Evolutionary conservation across 1,139 yeast genomes (phyloP), one percentile per base, ranked within the genome.

Genomic region (Suhomyces anneliseae): DNA sequence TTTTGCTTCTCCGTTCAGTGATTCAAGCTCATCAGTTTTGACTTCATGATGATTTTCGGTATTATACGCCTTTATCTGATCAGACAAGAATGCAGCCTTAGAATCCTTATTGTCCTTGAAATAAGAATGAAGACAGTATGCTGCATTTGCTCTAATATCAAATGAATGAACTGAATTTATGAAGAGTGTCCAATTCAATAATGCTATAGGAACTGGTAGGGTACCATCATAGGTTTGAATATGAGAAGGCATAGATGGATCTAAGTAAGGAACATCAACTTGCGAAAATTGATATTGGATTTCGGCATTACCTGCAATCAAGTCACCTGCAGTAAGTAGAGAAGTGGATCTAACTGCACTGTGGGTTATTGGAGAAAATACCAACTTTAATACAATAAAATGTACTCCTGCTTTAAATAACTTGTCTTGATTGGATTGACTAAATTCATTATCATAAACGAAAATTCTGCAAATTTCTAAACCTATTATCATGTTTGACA

Each of bases 231-330:
- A 70, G 0, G 60, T 44, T 46, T 74, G 78, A 12, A 68, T 55
- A 46, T 70, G 76, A 6, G 75, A 58, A 1, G 90, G 88, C 50
- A 86, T 65, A n/a, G 89, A 78, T 8, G 97, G 90, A 60, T 90
- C 97, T 50, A 90, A 72, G 59, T 85, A 89, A 0, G 99, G 99
- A 6, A 93, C 97, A 62, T 93, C 98, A 24, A 92, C 84, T 47
- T 82, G 83, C 4, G 90, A 77, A 58, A 93, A 85, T 52, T 82
- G 82, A 26, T 70, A 69, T 64, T 90, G 97, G 34, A 87, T 75
- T 8, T 71, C 76, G 11, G 77, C 64, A 62, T 89, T 85, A 36
- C 83, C 78, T 50, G 82, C 70, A 5, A 93, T 85, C 36, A 92
- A 72, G 55, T 87, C 93, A 1, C 95, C 92, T 2, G 89, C 82